Base-by-base conservation (phyloP, 176 grass and related monocot species). In the Calamus simplicifolius region DNA sequence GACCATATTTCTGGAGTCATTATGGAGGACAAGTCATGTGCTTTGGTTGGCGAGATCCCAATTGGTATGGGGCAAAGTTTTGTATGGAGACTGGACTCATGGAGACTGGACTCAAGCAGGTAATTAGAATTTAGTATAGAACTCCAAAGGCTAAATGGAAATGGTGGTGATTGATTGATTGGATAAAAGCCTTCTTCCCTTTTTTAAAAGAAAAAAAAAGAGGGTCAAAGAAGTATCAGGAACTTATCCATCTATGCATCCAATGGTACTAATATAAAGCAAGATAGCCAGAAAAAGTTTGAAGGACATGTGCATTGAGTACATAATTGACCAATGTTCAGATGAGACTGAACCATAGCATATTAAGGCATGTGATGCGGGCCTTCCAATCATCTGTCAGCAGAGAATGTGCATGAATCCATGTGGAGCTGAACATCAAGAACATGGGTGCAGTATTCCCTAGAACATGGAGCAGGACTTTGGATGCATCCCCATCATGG, bases 351-450 rank as follows among this genome's bases (percentile, higher is more conserved):
- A 67, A 29, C 17, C 17, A 17, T 31, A 29, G 27, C 17, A 17
- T 31, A 54, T 28, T 16, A 18, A 18, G 16, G 17, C 64, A 67
- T 67, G 64, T 67, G 64, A 67, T 67, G 51, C 21, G 64, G 64
- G 27, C 48, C 26, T 54, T 53, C 48, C 5, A 16, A 3, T 65
- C 18, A 19, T 26, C 18, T 64, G 21, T 29, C 64, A 30, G 26
- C 48, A 65, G 14, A n/a, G 21, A 13, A 51, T 50, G 3, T 18
- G 48, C 64, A 67, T 50, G 4, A n/a, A 27, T 26, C 38, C 68
- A 54, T 73, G 69, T 73, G 69, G 57, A 73, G 25, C 54, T 52
- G 56, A 73, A 31, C 57, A 43, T 43, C 21, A 50, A 62, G 57
- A 72, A 62, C 69, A 72, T 62, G 69, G 57, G 56, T 49, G 23